Base-by-base conservation (phyloP, 2,329 filamentous ascomycete species). In the Aspergillus glaucus region DNA sequence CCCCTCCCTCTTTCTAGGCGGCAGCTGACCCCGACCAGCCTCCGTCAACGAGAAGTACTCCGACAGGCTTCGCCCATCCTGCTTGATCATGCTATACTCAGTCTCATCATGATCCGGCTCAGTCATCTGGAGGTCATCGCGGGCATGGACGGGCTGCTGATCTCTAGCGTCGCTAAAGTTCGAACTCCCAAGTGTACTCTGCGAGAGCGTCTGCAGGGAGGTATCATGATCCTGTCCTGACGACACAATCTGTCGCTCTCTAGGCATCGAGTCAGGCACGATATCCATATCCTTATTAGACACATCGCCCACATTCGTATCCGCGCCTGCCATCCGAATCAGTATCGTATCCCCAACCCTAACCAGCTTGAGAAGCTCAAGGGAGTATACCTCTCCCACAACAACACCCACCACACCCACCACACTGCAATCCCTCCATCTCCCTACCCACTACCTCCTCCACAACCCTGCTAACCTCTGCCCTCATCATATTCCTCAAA, bases 41-140 rank as follows among this genome's bases (percentile, higher is more conserved):
- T 57, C 50, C 4, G 59, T 62, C 9, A 48, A 57, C 8, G 55
- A 50, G 26, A 66, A 52, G 45, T 70, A 70, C 1, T 57, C 53
- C 1, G 41, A 49, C 1, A 69, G 51, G 7, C 51, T 44, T 28
- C 53, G 52, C 7, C 24, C 43, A 15, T 54, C 48, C 40, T 70
- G 67, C 21, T 50, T 51, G 26, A 65, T 44, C 2, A 24, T 15
- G 6, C 2, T 5, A 12, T 8, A 4, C 17, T 43, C 12, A 14
- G 14, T 24, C 10, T 8, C 3, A 14, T 44, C 44, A 2, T 1
- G 15, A 6, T 30, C 34, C 40, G 4, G 42, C 30, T 37, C 14
- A 2, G 22, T 15, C n/a, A 17, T 36, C 6, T 36, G 14, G 4
- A 32, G 34, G 7, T 14, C 21, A 17, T 7, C 10, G 24, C 40